Evolutionary conservation across 192 early-diverging fungal species (phyloP).

Genomic region (Umbelopsis vinacea): DNA sequence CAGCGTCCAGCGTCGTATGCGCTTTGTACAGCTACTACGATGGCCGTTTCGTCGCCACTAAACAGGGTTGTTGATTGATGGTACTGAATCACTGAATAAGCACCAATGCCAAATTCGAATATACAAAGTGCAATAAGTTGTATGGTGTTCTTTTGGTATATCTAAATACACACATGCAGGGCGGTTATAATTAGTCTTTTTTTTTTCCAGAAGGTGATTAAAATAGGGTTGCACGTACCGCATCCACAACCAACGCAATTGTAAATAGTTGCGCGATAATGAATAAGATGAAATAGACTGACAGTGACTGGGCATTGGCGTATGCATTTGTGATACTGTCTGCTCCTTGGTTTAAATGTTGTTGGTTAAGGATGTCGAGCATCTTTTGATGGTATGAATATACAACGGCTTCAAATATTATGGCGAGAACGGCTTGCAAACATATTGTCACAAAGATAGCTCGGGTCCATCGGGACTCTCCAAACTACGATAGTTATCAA

Average conservation of each 20-base stretch:
- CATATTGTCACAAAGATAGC: constrained; percentile 36
- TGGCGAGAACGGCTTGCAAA: constrained; percentile 35
- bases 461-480: constrained; percentile 46
- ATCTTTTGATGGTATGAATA: constrained; percentile 33
- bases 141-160: constrained; percentile 92
- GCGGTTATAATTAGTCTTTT: constrained; percentile 2
- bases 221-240: constrained; percentile 49
- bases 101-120: constrained; percentile 67
- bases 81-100: constrained; percentile 75
- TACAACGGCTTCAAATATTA: constrained; percentile 42
- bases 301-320: constrained; percentile 56
- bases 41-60: constrained; percentile 24
- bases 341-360: constrained; percentile 31
- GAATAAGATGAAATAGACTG: constrained; percentile 88
- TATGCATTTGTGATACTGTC: constrained; percentile 28
- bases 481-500: constrained; percentile 36
- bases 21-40: constrained; percentile 27
- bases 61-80: constrained; percentile 49
- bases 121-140: constrained; percentile 80
- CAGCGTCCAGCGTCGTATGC: constrained; percentile 32
- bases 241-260: constrained; percentile 83
- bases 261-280: constrained; percentile 87
- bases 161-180: constrained; percentile 42
- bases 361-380: constrained; percentile 28
- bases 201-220: background rate